Evolutionary conservation across 192 early-diverging fungal genomes (phyloP).

Genomic region (Thamnidium elegans): DNA sequence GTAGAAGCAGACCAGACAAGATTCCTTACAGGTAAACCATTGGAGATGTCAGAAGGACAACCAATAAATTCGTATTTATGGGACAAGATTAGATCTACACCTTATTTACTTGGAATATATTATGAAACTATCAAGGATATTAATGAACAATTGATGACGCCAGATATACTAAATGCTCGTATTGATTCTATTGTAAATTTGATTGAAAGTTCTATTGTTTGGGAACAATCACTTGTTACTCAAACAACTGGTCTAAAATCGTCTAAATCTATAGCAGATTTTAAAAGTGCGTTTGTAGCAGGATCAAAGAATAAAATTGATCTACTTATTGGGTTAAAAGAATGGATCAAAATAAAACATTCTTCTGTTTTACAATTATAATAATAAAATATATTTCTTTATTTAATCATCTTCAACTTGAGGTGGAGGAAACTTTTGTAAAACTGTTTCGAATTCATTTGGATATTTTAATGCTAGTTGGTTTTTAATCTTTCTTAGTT

Average conservation of each 20-base stretch:
- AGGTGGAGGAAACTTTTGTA: constrained; percentile 28
- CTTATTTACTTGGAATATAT: constrained; percentile 34
- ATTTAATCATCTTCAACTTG: constrained; percentile 26
- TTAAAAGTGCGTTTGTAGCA: not conserved
- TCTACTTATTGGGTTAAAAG: constrained; percentile 6
- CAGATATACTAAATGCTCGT: constrained; percentile 34
- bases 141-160: constrained; percentile 34
- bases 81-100: constrained; percentile 26
- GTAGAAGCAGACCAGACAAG: constrained; percentile 15
- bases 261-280: not conserved
- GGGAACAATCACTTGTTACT: constrained; percentile 36
- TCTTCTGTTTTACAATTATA: not conserved
- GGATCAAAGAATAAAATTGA: constrained; percentile 6
- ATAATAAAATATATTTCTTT: too few relatives aligned
- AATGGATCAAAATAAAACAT: constrained; percentile 15
- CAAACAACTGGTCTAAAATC: not conserved
- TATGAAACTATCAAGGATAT: constrained; percentile 30
- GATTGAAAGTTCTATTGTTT: constrained; percentile 37
- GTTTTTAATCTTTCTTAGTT: constrained; percentile 40
- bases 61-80: constrained; percentile 38
- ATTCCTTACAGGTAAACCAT: constrained; percentile 26
- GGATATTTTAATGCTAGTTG: constrained; percentile 27
- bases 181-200: constrained; percentile 38
- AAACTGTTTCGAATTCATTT: constrained; percentile 14
- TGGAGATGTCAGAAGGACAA: constrained; percentile 27